These are phyloP conservation scores for Pyrenophora graminea DNA, from an alignment of 2,329 filamentous ascomycete genomes.

Conservation along the genomic window DNA sequence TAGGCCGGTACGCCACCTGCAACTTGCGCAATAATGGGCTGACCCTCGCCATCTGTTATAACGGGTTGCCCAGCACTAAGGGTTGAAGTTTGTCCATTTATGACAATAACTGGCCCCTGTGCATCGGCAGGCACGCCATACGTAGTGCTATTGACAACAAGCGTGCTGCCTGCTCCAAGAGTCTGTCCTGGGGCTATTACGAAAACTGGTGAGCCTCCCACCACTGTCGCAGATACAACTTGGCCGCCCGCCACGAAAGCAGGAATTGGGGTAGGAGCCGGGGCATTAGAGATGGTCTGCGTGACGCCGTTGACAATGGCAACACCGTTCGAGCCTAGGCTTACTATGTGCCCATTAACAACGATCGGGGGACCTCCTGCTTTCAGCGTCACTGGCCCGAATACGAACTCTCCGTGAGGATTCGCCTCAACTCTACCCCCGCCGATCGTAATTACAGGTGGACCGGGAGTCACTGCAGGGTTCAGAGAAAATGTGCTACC, in stretches of 20 bases:
- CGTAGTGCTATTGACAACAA: constrained; percentile 34
- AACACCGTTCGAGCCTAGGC: constrained; percentile 43
- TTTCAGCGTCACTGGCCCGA: constrained; percentile 37
- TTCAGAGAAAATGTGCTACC: constrained; percentile 32
- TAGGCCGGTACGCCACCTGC: constrained; percentile 31
- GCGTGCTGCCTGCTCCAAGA: constrained; percentile 26
- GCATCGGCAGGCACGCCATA: constrained; percentile 28
- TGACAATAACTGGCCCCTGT: constrained; percentile 26
- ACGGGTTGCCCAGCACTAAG: constrained; percentile 7
- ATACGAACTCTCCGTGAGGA: constrained; percentile 36
- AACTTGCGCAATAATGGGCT: constrained; percentile 23
- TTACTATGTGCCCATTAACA: constrained; percentile 43
- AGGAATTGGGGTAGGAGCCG: constrained; percentile 19
- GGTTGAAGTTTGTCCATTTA: constrained; percentile 27
- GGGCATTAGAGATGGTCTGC: constrained; percentile 30
- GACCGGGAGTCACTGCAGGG: constrained; percentile 20
- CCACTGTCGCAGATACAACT: constrained; percentile 26
- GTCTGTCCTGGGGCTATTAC: constrained; percentile 18
- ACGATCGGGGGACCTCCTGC: constrained; percentile 39
- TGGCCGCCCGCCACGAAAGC: constrained; percentile 28
- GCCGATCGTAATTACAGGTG: constrained; percentile 34
- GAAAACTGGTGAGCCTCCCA: constrained; percentile 33
- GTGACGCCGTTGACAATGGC: constrained; percentile 45
- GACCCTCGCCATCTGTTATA: constrained; percentile 22
- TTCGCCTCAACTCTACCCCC: constrained; percentile 37